Percentiles rank a stretch among this genome's conserved stretches.
These are phyloP conservation scores for Leishmania amazonensis DNA, from an alignment of 208 protist species.

Conservation along the genomic window DNA sequence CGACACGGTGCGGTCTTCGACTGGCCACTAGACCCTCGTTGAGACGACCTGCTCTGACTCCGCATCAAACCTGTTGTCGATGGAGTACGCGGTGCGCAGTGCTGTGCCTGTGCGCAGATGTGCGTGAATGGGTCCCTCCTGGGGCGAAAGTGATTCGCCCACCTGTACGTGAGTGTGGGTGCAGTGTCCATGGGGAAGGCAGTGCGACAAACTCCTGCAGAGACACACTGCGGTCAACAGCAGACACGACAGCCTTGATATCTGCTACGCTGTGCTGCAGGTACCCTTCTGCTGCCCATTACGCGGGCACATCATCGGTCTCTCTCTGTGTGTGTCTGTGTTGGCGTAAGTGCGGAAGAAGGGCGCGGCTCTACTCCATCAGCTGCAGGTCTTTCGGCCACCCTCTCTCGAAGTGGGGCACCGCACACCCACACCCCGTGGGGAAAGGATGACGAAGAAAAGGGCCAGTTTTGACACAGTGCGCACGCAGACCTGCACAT, in stretches of 20 bases:
- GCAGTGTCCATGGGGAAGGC: not conserved
- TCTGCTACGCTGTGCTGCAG: not conserved
- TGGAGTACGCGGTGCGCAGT: not conserved
- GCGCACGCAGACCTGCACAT: not conserved
- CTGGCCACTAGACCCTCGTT: not conserved
- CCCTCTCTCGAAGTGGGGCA: too few species aligned
- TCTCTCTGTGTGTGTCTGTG: not conserved
- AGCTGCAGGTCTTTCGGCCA: not conserved
- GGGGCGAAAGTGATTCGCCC: not conserved
- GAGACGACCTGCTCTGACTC: not conserved
- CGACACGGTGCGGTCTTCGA: not conserved
- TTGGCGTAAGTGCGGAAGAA: not conserved
- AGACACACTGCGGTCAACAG: not conserved
- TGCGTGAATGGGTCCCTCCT: not conserved
- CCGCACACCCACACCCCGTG: not conserved
- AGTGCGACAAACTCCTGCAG: not conserved
- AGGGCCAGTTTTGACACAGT: not conserved
- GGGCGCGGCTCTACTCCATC: not conserved
- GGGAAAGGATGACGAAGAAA: not conserved
- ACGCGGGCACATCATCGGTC: not conserved
- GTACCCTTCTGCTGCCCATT: not conserved
- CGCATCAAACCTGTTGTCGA: not conserved
- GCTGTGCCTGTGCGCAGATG: not conserved
- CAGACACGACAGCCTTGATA: not conserved
- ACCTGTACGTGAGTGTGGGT: not conserved